phyloP scores from a whole-genome alignment of 352 stramenopile genomes.

The Globisporangium barbulae region DNA sequence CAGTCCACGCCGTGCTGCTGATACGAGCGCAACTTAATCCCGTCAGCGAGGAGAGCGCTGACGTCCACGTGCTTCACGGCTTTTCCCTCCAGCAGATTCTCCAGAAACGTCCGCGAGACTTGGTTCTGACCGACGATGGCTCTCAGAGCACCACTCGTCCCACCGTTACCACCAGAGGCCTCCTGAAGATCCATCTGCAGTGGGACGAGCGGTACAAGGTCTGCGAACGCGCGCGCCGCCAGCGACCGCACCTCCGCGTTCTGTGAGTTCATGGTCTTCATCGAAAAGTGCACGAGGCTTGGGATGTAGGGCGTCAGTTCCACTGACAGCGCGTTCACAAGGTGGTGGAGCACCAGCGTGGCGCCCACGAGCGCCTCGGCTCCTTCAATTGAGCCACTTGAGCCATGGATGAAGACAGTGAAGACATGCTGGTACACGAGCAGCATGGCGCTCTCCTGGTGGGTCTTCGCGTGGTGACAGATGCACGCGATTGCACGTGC shows the following conservation, averaged over 20 bases:
- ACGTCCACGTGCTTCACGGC: constrained; percentile 44
- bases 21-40: constrained; percentile 52
- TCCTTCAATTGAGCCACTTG: neutral
- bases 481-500: constrained; percentile 46
- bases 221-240: constrained; percentile 62
- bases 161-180: neutral
- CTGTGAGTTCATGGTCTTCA: constrained; percentile 61
- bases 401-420: constrained; percentile 19
- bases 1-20: constrained; percentile 80
- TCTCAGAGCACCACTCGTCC: constrained; percentile 25
- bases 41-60: constrained; percentile 23
- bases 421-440: constrained; percentile 55
- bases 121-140: constrained; percentile 41
- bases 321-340: constrained; percentile 32
- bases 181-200: constrained; percentile 67
- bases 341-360: constrained; percentile 54
- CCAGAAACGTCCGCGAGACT: constrained; percentile 62
- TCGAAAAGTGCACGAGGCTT: constrained; percentile 65
- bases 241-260: constrained; percentile 34
- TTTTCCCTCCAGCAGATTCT: constrained; percentile 57
- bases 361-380: constrained; percentile 27
- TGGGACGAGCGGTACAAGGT: constrained; percentile 65
- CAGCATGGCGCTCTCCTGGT: constrained; percentile 41
- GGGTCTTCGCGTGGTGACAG: constrained; percentile 27
- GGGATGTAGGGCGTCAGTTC: constrained; percentile 56